These are phyloP conservation scores for Bolboschoenoplectus hybrid DNA, from an alignment of 202 grass and related monocot species.

Conservation along the genomic window DNA sequence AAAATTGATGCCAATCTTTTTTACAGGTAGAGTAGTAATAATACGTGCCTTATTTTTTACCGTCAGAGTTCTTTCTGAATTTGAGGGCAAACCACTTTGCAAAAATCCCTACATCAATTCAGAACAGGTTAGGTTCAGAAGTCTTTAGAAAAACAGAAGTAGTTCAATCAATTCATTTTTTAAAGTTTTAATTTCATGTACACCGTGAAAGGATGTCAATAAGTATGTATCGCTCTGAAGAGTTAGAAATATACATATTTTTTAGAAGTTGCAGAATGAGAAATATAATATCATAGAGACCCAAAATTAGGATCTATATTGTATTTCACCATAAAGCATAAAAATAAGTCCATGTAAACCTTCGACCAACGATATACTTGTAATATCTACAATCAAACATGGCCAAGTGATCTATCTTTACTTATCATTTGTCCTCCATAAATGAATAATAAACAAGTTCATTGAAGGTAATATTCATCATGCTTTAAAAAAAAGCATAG, in stretches of 20 bases:
- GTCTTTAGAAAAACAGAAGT: background rate
- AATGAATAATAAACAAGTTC: background rate
- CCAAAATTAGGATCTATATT: no score
- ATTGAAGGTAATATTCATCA: background rate
- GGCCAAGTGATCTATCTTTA: background rate
- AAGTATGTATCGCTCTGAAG: background rate
- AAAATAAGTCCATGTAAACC: background rate
- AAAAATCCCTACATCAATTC: conserved; percentile 62
- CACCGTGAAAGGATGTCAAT: background rate
- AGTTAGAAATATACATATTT: background rate
- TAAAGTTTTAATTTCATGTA: background rate
- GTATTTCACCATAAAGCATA: no score
- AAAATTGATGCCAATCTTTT: background rate
- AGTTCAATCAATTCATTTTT: background rate
- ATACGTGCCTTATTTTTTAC: conserved; percentile 61
- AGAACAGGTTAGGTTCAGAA: conserved; percentile 7
- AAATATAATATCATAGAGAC: background rate
- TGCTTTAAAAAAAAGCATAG: background rate
- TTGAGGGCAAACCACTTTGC: conserved; percentile 79
- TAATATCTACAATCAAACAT: background rate
- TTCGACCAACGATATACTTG: background rate
- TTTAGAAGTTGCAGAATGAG: background rate
- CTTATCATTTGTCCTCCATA: background rate
- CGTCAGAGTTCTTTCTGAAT: conserved; percentile 64
- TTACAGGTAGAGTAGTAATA: background rate